Percentiles rank a stretch among this genome's conserved stretches.
phyloP scores from a whole-genome alignment of 768 basidiomycete species.

The Daedalea quercina region DNA sequence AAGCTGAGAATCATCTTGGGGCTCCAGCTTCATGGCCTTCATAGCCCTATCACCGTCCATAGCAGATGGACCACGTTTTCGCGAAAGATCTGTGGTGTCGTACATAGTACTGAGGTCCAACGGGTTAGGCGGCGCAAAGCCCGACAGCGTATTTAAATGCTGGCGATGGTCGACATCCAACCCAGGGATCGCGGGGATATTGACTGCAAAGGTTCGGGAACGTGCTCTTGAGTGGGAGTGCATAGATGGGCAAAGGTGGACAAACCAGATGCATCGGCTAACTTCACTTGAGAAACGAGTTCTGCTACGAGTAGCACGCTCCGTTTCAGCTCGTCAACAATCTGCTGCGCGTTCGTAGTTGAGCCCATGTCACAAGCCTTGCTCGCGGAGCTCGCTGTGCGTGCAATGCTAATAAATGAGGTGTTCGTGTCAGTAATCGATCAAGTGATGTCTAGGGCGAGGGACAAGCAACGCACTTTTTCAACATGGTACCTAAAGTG shows the following conservation, averaged over 20 bases:
- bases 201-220: conserved; percentile 3
- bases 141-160: conserved; percentile 20
- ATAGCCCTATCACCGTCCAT: conserved; percentile 37
- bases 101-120: conserved; percentile 21
- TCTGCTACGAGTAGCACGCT: conserved; percentile 22
- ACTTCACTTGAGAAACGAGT: conserved; percentile 20
- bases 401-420: conserved; percentile 16
- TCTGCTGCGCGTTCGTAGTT: conserved; percentile 18
- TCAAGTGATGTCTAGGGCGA: conserved; percentile 27
- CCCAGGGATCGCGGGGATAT: conserved; percentile 4
- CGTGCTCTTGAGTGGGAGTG: conserved; percentile 10
- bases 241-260: conserved; percentile 6
- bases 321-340: conserved; percentile 21
- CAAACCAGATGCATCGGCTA: conserved; percentile 13
- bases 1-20: conserved; percentile 34
- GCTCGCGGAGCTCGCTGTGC: conserved; percentile 20
- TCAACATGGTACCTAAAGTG: conserved; percentile 42
- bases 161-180: conserved; percentile 14
- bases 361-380: conserved; percentile 23
- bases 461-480: conserved; percentile 43
- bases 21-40: conserved; percentile 44
- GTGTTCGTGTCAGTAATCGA: not conserved
- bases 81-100: conserved; percentile 35
- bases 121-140: conserved; percentile 15
- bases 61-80: conserved; percentile 46